A percentile compares a stretch with the other conserved stretches of the same genome.
phyloP scores from a whole-genome alignment of 306 rosid genomes.

The Prunus campanulata region DNA sequence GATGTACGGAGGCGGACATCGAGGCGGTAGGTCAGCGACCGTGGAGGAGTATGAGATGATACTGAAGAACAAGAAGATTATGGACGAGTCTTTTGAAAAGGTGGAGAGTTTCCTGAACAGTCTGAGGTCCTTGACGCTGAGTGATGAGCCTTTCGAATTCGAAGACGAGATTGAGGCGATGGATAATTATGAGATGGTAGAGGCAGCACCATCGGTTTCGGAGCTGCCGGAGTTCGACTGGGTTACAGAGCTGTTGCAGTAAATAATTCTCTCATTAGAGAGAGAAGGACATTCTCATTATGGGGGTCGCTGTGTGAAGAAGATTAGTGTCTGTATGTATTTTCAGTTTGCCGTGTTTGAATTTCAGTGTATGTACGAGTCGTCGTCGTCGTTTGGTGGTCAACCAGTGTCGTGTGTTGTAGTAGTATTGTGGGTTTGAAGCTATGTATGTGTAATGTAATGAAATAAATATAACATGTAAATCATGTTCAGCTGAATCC shows the following conservation, averaged over 20 bases:
- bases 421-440: too few relatives aligned
- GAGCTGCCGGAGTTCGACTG: constrained; percentile 1
- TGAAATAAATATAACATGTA: too few relatives aligned
- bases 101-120: constrained; percentile 25
- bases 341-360: too few relatives aligned
- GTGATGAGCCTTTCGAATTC: background rate
- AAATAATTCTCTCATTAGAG: background rate
- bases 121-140: constrained; percentile 28
- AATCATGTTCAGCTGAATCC: too few relatives aligned
- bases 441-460: too few relatives aligned
- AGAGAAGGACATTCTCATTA: background rate
- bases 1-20: background rate
- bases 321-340: too few relatives aligned
- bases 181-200: background rate
- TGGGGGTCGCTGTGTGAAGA: background rate
- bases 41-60: background rate
- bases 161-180: background rate
- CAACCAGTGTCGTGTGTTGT: too few relatives aligned
- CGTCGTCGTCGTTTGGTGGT: too few relatives aligned
- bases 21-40: background rate
- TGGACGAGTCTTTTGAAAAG: background rate
- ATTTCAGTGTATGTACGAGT: too few relatives aligned
- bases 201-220: constrained; percentile 1
- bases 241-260: background rate
- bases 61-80: background rate